Evolutionary conservation across 257 asterid species (phyloP), one percentile per base, ranked within the genome.

Genomic region (Gardenia jasminoides): DNA sequence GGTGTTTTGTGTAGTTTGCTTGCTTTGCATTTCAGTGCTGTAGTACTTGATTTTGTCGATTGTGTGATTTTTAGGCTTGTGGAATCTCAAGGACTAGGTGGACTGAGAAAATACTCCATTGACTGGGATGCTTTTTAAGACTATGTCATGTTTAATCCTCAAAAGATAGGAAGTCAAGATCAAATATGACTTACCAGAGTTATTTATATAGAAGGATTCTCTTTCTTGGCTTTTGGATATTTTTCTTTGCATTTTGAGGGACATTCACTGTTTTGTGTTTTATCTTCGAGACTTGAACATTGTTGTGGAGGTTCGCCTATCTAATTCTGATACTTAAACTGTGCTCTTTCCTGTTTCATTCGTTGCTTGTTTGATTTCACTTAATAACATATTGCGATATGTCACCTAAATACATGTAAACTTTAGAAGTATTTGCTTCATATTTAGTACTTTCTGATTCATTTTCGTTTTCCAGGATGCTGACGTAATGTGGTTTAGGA

Each of bases 401-500:
- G 22, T 22, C 13, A 69, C 24, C 9, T 20, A 39, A 43, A 41
- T 69, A 7, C 22, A 9, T 69, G 22, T 39, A 2, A 20, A 22
- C 56, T 41, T 24, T 17, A 69, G 39, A 71, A 54, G 36, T 69
- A 33, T 52, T 67, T 81, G 73, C 30, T 30, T 58, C 66, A 22
- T 56, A 19, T 80, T 65, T 78, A 78, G 75, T 70, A 64, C 75
- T 36, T 46, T 79, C 77, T 67, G 20, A 50, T 22, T 74, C 31
- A 58, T 79, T 61, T 77, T 80, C 58, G 72, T 16, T 65, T 59
- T 83, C 58, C 76, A 88, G 93, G 96, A 89, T 84, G 96, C 93
- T 66, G 96, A 91, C 81, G 74, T 91, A 31, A 89, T 91, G 93
- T 91, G 96, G 96, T 89, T 91, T 82, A 87, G 96, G 61, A 85